These are phyloP conservation scores for Voacanga thouarsii DNA, from an alignment of 257 asterid genomes.

Conservation along the genomic window DNA sequence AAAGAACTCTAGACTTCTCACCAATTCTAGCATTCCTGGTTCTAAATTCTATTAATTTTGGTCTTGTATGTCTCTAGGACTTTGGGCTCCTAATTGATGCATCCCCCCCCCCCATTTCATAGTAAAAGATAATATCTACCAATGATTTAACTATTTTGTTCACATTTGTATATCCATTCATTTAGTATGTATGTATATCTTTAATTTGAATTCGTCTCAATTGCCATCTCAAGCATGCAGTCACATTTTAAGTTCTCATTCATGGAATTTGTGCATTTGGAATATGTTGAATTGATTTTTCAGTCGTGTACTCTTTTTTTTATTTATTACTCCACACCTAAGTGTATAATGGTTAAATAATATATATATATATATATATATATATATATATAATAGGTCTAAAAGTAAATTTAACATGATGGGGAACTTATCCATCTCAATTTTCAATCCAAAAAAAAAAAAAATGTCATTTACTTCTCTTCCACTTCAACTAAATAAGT, in stretches of 20 bases:
- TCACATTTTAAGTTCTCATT: neutral
- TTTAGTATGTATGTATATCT: neutral
- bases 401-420: no score
- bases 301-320: no score
- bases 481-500: no score
- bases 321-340: no score
- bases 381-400: no score
- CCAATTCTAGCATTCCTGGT: conserved; percentile 82
- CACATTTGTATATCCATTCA: conserved; percentile 4
- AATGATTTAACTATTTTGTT: neutral
- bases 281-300: no score
- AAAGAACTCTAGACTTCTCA: conserved; percentile 86
- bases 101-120: neutral
- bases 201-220: neutral
- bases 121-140: neutral
- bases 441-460: no score
- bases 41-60: conserved; percentile 29
- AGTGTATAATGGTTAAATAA: no score
- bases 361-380: no score
- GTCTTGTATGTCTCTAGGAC: neutral
- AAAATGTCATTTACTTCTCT: no score
- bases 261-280: no score
- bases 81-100: neutral
- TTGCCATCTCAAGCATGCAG: neutral
- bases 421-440: no score